Conservation (phyloP, 2,329 filamentous ascomycete genomes). For the Phymatotrichopsis omnivora region DNA sequence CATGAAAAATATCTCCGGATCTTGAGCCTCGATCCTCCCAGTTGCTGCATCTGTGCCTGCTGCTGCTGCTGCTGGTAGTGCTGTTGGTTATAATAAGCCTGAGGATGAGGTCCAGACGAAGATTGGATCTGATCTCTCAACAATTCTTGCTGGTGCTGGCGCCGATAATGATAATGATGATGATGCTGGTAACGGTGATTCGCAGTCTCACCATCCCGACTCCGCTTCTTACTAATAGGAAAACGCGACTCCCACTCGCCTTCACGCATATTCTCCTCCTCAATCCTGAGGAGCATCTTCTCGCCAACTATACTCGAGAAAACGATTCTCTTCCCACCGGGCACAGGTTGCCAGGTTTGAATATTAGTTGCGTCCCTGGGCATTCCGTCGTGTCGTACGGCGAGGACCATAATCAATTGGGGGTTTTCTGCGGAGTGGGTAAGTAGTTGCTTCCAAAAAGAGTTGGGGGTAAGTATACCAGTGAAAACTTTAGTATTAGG, state of each 20-base stretch:
- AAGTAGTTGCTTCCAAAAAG: not conserved
- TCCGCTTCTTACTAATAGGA: not conserved
- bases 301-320: conserved; percentile 81
- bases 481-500: conserved; percentile 60
- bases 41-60: no score
- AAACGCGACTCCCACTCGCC: conserved; percentile 19
- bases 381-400: conserved; percentile 61
- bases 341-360: conserved; percentile 68
- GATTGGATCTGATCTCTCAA: no score
- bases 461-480: conserved; percentile 32
- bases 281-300: conserved; percentile 72
- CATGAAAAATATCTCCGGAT: no score
- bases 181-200: not conserved
- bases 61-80: no score
- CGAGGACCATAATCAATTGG: conserved; percentile 70
- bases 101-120: no score
- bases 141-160: no score
- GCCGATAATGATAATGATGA: no score
- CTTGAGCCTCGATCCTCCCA: no score
- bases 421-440: conserved; percentile 45
- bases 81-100: no score
- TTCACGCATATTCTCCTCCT: conserved; percentile 47
- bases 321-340: conserved; percentile 57
- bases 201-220: not conserved
- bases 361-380: conserved; percentile 75